Evolutionary conservation across 108 stramenopile genomes (phyloP).

Genomic region (Stephanodiscus minutulus): DNA sequence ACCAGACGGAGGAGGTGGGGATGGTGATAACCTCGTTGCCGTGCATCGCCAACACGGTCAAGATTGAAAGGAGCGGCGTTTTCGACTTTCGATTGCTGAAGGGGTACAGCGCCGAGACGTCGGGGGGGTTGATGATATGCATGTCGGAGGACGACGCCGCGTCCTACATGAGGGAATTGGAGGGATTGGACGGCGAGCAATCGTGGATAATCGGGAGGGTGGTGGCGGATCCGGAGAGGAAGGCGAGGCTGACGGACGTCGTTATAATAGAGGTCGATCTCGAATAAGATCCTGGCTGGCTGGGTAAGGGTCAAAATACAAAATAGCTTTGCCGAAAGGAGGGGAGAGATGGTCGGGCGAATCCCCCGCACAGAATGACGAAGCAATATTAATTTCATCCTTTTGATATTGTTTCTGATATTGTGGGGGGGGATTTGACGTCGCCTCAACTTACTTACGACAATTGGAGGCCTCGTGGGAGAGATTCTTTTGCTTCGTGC

Average conservation of each 20-base stretch:
- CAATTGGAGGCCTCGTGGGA: too few relatives aligned
- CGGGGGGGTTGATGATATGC: constrained; percentile 81
- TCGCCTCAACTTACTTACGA: too few relatives aligned
- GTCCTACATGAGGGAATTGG: constrained; percentile 60
- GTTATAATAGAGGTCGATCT: constrained; percentile 58
- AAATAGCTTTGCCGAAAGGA: not conserved
- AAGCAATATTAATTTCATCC: not conserved
- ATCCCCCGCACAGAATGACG: constrained; percentile 38
- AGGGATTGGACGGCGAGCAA: constrained; percentile 66
- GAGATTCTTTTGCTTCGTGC: not conserved
- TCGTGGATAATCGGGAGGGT: constrained; percentile 85
- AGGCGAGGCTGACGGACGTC: constrained; percentile 62
- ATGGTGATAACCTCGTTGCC: constrained; percentile 82
- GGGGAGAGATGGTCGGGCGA: constrained; percentile 5
- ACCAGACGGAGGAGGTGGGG: constrained; percentile 67
- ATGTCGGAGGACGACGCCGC: constrained; percentile 66
- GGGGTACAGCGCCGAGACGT: constrained; percentile 86
- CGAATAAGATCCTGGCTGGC: too few relatives aligned
- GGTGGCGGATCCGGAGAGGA: constrained; percentile 51
- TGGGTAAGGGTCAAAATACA: too few relatives aligned
- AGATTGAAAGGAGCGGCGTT: constrained; percentile 60
- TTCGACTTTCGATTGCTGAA: constrained; percentile 70
- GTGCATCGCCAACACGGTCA: constrained; percentile 61
- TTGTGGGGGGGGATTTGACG: constrained; percentile 10
- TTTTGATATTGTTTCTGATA: constrained; percentile 38